Conservation (phyloP, 768 basidiomycete species). For the Amanita polypyramis region DNA sequence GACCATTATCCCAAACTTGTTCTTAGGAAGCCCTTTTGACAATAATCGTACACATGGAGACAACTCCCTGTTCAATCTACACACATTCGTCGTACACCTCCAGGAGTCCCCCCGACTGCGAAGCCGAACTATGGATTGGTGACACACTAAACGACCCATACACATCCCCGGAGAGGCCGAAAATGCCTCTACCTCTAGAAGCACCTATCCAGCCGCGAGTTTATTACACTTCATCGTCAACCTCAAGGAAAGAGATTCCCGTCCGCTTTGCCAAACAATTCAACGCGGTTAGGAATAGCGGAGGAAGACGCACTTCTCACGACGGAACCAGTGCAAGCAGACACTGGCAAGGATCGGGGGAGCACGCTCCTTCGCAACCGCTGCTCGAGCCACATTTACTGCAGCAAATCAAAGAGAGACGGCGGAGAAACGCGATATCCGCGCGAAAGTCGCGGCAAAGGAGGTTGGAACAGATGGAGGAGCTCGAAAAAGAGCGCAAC, state of each 20-base stretch:
- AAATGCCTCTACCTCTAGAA: constrained; percentile 41
- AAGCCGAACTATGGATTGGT: background rate
- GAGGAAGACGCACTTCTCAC: constrained; percentile 37
- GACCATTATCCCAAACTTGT: too few relatives aligned
- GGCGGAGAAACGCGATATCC: constrained; percentile 77
- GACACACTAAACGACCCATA: background rate
- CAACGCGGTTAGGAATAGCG: background rate
- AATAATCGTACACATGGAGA: constrained; percentile 12
- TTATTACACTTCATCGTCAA: constrained; percentile 63
- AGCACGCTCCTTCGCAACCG: constrained; percentile 22
- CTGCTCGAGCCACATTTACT: constrained; percentile 32
- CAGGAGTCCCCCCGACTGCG: background rate
- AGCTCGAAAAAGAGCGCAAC: constrained; percentile 33
- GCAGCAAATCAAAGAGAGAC: constrained; percentile 68
- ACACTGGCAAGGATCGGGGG: too few relatives aligned
- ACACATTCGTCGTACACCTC: background rate
- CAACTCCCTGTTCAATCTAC: background rate
- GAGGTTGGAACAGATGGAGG: constrained; percentile 58
- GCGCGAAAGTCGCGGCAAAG: constrained; percentile 72
- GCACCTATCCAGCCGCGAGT: constrained; percentile 74
- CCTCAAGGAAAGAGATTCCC: constrained; percentile 72
- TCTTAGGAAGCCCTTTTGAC: too few relatives aligned
- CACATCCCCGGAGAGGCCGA: background rate
- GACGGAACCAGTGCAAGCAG: constrained; percentile 33
- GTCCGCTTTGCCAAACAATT: constrained; percentile 41